Conservation (phyloP, 208 protist species). For the Crithidia mellificae region DNA sequence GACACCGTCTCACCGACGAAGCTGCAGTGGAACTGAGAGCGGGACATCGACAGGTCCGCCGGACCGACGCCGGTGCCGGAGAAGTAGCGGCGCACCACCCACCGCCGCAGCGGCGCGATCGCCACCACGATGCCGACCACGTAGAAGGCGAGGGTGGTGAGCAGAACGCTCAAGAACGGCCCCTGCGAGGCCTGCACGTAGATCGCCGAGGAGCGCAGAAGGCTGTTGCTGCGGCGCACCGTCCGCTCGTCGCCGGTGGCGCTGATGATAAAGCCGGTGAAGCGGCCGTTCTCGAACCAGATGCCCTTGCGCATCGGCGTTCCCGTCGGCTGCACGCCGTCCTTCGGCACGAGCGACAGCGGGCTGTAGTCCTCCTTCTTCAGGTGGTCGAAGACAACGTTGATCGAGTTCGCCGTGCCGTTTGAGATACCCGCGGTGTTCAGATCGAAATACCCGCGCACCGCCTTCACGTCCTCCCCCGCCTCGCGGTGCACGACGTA, state of each 20-base stretch:
- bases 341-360: slow-evolving; percentile 46
- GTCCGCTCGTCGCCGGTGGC: slow-evolving; percentile 71
- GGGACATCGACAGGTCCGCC: slow-evolving; percentile 39
- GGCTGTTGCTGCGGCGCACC: slow-evolving; percentile 83
- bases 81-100: slow-evolving; percentile 38
- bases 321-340: slow-evolving; percentile 34
- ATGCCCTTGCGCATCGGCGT: slow-evolving; percentile 42
- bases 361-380: slow-evolving; percentile 40
- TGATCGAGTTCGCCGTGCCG: slow-evolving; percentile 70
- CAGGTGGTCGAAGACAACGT: slow-evolving; percentile 32
- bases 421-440: slow-evolving; percentile 47
- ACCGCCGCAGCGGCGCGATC: slow-evolving; percentile 51
- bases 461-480: slow-evolving; percentile 45
- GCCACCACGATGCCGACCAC: slow-evolving; percentile 25
- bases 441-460: slow-evolving; percentile 48
- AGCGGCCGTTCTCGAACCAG: slow-evolving; percentile 64
- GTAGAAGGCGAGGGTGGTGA: slow-evolving; percentile 31
- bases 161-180: slow-evolving; percentile 31
- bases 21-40: slow-evolving; percentile 46
- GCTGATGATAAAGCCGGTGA: slow-evolving; percentile 65
- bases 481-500: slow-evolving; percentile 61
- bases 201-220: slow-evolving; percentile 49
- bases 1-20: slow-evolving; percentile 56
- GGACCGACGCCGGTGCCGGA: slow-evolving; percentile 46
- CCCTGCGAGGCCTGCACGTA: slow-evolving; percentile 65